Base-by-base conservation (phyloP, 2,329 filamentous ascomycete genomes). In the Fusarium robinianum region DNA sequence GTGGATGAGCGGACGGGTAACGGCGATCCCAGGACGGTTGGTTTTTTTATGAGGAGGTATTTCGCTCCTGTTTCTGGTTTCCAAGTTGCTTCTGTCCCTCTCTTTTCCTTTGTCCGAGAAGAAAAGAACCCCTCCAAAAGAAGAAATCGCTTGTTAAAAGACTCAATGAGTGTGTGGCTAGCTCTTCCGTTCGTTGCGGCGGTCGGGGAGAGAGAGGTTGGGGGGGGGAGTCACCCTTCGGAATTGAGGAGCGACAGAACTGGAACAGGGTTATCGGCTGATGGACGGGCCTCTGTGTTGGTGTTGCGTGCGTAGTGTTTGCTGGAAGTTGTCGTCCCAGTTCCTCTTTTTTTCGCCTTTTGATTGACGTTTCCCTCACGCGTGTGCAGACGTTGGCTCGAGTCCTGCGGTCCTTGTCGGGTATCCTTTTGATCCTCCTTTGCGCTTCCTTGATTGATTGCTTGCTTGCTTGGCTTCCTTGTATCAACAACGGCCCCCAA, bases 181-280 rank as follows among this genome's bases (percentile, higher is more conserved):
- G 46, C 19, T 12, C 26, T 14, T 43, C 47, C 25, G 48, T 49
- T 44, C 41, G 33, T 43, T 27, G 17, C 24, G 21, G 15, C 24
- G 40, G 35, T 55, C 33, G 40, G 41, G 45, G 19, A 26, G 16
- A 14, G 31, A 33, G 26, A 47, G 21, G 6, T 35, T 35, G 22
- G 37, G 27, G 22, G 24, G 29, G 25, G 27, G n/a, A n/a, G n/a
- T n/a, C n/a, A n/a, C n/a, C n/a, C 18, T 29, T 57, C 37, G 35
- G 24, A 38, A 35, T 54, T 45, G 52, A 42, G 34, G 43, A 42
- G 35, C 32, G 51, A 35, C 49, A 46, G 49, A 44, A 42, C 35
- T 51, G 35, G 30, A 49, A 35, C 49, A 46, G 49, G 46, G 44
- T 37, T 51, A 48, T 55, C 44, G 46, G 35, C 41, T 38, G 48